A percentile compares a stretch with the other conserved stretches of the same genome.
Evolutionary conservation across 2,329 filamentous ascomycete genomes (phyloP).

Genomic region (Alternaria arbusti): DNA sequence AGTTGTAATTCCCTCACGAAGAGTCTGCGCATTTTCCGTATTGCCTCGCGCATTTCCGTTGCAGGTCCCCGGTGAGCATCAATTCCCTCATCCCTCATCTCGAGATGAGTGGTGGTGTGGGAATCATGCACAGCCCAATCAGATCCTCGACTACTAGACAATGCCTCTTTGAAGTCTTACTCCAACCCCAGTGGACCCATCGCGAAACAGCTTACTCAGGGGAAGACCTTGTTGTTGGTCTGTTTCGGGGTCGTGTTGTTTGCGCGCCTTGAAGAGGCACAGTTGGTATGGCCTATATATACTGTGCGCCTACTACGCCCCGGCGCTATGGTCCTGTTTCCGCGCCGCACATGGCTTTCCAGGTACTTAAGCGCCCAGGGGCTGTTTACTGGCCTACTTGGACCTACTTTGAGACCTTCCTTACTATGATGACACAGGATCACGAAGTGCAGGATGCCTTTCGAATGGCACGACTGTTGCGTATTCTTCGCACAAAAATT

Average conservation of each 20-base stretch:
- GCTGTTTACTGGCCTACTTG: no score
- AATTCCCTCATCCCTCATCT: background rate
- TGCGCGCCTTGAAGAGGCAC: background rate
- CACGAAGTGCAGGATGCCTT: no score
- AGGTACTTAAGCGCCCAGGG: constrained; percentile 6
- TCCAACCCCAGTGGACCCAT: background rate
- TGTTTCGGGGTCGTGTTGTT: background rate
- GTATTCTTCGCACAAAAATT: no score
- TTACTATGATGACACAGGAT: no score
- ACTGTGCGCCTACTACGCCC: constrained; percentile 3
- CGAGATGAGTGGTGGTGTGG: background rate
- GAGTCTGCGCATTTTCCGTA: background rate
- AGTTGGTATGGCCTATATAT: background rate
- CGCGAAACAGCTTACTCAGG: background rate
- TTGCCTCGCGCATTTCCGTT: background rate
- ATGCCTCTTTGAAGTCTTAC: constrained; percentile 3
- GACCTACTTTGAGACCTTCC: no score
- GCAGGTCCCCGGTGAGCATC: constrained; percentile 7
- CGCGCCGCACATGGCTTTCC: constrained; percentile 5
- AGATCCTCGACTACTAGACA: constrained; percentile 3
- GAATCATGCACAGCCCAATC: constrained; percentile 15
- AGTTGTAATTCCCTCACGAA: background rate
- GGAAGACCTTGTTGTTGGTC: background rate
- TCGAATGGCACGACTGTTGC: no score
- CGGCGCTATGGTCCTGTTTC: background rate